Percentiles rank a stretch among this genome's conserved stretches.
Conservation (phyloP, 2,329 filamentous ascomycete species). For the Macroventuria anomochaeta region DNA sequence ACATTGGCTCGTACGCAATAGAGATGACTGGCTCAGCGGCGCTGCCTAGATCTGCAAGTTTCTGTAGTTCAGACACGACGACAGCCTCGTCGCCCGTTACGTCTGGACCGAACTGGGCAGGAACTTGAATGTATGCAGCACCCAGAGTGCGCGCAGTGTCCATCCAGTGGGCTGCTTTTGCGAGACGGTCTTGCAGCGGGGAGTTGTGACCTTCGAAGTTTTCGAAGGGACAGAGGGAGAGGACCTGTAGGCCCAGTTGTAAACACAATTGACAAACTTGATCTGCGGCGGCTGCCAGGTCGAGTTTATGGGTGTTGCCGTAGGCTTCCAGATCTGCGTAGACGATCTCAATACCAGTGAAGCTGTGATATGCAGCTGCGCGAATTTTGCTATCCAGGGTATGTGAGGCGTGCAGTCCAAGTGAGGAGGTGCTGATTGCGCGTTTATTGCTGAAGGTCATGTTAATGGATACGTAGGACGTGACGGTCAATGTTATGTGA, state of each 20-base stretch:
- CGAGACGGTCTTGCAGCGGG: constrained; percentile 5
- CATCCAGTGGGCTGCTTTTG: constrained; percentile 15
- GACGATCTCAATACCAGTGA: constrained; percentile 16
- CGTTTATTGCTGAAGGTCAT: neutral
- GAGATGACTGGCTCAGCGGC: constrained; percentile 61
- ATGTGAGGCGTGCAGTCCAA: constrained; percentile 10
- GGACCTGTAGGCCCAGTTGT: constrained; percentile 1
- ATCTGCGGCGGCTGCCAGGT: neutral
- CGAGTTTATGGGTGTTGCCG: neutral
- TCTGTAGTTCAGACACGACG: constrained; percentile 65
- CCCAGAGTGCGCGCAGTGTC: constrained; percentile 9
- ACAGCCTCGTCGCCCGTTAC: constrained; percentile 42
- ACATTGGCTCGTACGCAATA: constrained; percentile 74
- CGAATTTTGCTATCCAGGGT: constrained; percentile 8
- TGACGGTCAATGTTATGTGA: no score
- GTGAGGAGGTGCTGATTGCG: constrained; percentile 16
- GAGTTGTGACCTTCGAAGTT: constrained; percentile 21
- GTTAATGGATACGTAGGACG: neutral
- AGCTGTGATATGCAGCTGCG: constrained; percentile 12
- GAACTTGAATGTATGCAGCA: constrained; percentile 16
- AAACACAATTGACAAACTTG: constrained; percentile 8
- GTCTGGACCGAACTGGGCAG: constrained; percentile 18
- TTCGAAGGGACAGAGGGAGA: constrained; percentile 24
- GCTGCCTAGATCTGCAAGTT: constrained; percentile 70
- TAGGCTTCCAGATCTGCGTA: constrained; percentile 10